Base-by-base conservation (phyloP, 768 basidiomycete genomes). In the Lactifluus pinguis region DNA sequence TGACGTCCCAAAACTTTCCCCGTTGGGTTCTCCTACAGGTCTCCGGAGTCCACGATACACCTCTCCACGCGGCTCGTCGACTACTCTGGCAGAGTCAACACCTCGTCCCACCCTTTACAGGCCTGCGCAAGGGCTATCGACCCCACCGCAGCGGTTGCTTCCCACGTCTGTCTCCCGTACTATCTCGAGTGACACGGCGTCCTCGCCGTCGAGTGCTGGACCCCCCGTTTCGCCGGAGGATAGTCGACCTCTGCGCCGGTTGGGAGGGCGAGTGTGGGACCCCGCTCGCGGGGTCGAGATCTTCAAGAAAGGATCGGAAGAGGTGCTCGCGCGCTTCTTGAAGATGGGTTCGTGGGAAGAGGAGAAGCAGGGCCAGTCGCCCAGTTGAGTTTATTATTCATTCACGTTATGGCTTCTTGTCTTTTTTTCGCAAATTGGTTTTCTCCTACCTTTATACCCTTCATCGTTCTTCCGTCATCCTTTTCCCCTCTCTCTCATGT, bases 261-360 rank as follows among this genome's bases (percentile, higher is more conserved):
- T 62, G 25, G 69, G 79, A 21, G 80, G 79, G 2, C 80, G 91
- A 21, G 85, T 88, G 5, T 95, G 88, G 84, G 92, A 94, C 69
- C 92, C 92, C 17, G 84, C 85, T 10, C 84, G 92, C 21, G 87
- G 86, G 48, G 84, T 94, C 3, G 92, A 95, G 61, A 67, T 88
- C 44, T 92, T 94, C 74, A 94, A 92, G 72, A 83, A 82, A 54
- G 87, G 87, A 14, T 92, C 91, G 2, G 92, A 95, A 71, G 88
- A 94, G 67, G 90, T 93, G 29, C 77, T 95, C 32, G 83, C 87
- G 10, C 78, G 88, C 51, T 93, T 95, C 72, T 75, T 93, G 75
- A 86, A 82, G 68, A 85, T 87, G 80, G 83, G 86, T 21, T 81
- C 85, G 51, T 86, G 82, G 79, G 86, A 86, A 60, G 80, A 83